Conservation (phyloP, 768 basidiomycete genomes). For the Tubosaeta sp. region DNA sequence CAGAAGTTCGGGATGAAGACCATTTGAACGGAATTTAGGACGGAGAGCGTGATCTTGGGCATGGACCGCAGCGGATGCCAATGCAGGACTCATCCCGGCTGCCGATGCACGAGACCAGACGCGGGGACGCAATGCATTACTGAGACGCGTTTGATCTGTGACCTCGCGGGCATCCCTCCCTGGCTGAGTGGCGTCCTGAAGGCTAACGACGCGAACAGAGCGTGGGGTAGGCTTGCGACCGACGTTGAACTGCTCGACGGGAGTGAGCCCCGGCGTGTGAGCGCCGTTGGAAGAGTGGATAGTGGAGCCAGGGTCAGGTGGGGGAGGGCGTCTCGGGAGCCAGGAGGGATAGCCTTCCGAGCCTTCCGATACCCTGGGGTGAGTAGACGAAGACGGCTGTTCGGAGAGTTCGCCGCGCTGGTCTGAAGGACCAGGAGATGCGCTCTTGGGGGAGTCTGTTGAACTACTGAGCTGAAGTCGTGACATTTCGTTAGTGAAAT, state of each 20-base stretch:
- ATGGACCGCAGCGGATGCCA: slow-evolving; percentile 37
- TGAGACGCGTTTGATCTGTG: slow-evolving; percentile 47
- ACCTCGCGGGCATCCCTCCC: slow-evolving; percentile 44
- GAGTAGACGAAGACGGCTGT: slow-evolving; percentile 33
- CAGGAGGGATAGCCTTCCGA: slow-evolving; percentile 79
- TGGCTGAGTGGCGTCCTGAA: slow-evolving; percentile 47
- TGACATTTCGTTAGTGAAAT: slow-evolving; percentile 36
- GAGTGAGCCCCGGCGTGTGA: slow-evolving; percentile 31
- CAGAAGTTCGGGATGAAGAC: slow-evolving; percentile 65
- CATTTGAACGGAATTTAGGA: slow-evolving; percentile 64
- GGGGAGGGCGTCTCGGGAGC: slow-evolving; percentile 76
- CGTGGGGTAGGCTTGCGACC: slow-evolving; percentile 80
- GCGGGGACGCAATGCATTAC: slow-evolving; percentile 39
- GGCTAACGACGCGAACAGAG: slow-evolving; percentile 75
- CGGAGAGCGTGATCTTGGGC: slow-evolving; percentile 37
- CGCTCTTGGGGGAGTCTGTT: slow-evolving; percentile 30
- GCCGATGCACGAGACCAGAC: slow-evolving; percentile 59
- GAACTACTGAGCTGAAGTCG: slow-evolving; percentile 29
- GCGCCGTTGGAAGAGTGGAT: slow-evolving; percentile 53
- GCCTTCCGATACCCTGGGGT: slow-evolving; percentile 35
- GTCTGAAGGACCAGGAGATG: slow-evolving; percentile 25
- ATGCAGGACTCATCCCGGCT: slow-evolving; percentile 39
- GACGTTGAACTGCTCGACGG: slow-evolving; percentile 32
- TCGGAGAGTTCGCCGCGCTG: slow-evolving; percentile 29
- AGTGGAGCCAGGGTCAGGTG: slow-evolving; percentile 70